These are phyloP conservation scores for Ceratobasidium sp. DNA, from an alignment of 1,284 basidiomycete genomes.

Conservation along the genomic window DNA sequence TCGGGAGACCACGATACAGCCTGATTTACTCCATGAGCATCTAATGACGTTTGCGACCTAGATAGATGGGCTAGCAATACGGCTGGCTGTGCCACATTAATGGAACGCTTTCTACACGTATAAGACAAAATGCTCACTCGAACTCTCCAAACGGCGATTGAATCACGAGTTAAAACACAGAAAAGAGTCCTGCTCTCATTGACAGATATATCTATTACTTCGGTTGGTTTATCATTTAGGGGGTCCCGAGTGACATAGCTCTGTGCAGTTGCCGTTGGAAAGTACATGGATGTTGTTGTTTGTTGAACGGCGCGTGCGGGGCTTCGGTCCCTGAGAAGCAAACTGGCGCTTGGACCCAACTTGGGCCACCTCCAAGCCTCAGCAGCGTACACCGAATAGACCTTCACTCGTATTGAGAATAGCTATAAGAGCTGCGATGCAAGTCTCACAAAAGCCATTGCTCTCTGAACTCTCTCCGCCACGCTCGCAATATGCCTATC, in stretches of 20 bases:
- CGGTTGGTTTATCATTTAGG: conserved; percentile 63
- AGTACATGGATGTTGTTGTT: conserved; percentile 71
- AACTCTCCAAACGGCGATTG: conserved; percentile 84
- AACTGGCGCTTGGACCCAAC: conserved; percentile 17
- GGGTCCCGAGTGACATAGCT: conserved; percentile 66
- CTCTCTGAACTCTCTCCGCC: neutral
- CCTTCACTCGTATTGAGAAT: conserved; percentile 15
- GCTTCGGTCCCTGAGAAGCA: neutral
- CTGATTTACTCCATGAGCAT: conserved; percentile 83
- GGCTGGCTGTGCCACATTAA: conserved; percentile 70
- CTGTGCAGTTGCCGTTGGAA: conserved; percentile 83
- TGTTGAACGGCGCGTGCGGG: neutral
- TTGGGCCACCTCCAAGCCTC: conserved; percentile 35
- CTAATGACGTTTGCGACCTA: conserved; percentile 80
- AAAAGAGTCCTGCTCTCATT: conserved; percentile 85
- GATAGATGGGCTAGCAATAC: conserved; percentile 80
- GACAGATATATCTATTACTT: conserved; percentile 70
- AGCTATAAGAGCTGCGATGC: conserved; percentile 19
- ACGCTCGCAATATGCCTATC: conserved; percentile 12
- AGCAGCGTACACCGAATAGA: conserved; percentile 17
- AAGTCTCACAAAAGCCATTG: neutral
- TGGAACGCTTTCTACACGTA: conserved; percentile 4
- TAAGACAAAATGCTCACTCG: conserved; percentile 68
- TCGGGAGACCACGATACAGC: conserved; percentile 85
- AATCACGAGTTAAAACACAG: conserved; percentile 75